Conservation (phyloP, 2,329 filamentous ascomycete species). For the Pseudogymnoascus sp. region DNA sequence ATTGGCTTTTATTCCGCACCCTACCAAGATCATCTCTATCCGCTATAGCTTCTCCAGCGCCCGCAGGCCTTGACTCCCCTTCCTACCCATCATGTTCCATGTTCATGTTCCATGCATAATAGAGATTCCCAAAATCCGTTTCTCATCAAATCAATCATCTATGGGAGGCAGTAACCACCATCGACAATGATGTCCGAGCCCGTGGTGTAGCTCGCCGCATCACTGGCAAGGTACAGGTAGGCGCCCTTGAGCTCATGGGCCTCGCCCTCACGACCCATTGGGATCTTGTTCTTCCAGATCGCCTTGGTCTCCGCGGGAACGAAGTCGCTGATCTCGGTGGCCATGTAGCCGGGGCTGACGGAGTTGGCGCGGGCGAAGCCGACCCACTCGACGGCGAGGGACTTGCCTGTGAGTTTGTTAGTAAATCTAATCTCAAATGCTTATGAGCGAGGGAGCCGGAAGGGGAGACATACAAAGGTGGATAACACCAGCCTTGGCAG, state of each 20-base stretch:
- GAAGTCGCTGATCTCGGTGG: constrained; percentile 64
- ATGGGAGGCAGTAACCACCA: constrained; percentile 17
- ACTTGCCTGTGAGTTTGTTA: constrained; percentile 44
- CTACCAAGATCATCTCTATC: constrained; percentile 1
- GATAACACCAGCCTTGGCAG: constrained; percentile 59
- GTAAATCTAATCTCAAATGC: constrained; percentile 3
- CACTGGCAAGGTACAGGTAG: constrained; percentile 73
- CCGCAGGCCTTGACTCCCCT: not conserved
- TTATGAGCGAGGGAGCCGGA: not conserved
- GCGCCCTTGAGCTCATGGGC: constrained; percentile 73
- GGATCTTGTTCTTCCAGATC: constrained; percentile 71
- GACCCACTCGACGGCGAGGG: constrained; percentile 69
- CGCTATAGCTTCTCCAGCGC: not conserved
- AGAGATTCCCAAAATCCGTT: not conserved
- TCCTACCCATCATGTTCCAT: not conserved
- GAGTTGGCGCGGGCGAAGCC: constrained; percentile 67
- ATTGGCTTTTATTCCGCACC: not conserved
- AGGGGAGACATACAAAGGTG: constrained; percentile 44
- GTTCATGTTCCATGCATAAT: not conserved
- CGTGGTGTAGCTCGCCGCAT: constrained; percentile 77
- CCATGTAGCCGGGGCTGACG: constrained; percentile 69
- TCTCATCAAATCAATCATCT: not conserved
- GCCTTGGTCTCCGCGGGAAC: constrained; percentile 58
- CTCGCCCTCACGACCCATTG: constrained; percentile 69
- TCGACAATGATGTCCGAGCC: constrained; percentile 34